Evolutionary conservation across 106 monocot genomes (phyloP).

Genomic region (Apostasia shenzhenica): DNA sequence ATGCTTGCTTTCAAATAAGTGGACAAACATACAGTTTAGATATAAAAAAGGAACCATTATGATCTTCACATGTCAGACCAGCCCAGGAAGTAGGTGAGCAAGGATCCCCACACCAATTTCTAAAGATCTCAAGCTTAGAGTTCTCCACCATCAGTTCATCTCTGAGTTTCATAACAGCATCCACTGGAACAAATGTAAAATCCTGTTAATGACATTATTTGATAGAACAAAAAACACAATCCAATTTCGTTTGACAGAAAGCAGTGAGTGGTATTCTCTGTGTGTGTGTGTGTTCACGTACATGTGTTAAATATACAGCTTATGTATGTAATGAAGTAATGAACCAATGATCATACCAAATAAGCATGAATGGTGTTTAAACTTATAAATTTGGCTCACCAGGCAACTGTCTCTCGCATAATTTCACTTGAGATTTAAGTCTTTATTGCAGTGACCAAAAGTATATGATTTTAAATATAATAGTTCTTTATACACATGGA

Average conservation of each 20-base stretch:
- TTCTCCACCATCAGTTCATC: constrained; percentile 20
- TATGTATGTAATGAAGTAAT: no score
- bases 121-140: constrained; percentile 16
- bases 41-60: constrained; percentile 18
- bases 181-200: constrained; percentile 11
- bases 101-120: constrained; percentile 33
- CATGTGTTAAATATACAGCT: no score
- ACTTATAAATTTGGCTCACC: no score
- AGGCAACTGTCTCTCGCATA: no score
- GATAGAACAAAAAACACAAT: not conserved
- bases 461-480: no score
- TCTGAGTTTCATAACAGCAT: constrained; percentile 19
- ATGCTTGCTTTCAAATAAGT: not conserved
- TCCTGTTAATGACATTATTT: not conserved
- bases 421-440: no score
- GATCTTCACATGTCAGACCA: constrained; percentile 21
- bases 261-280: no score
- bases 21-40: constrained; percentile 28
- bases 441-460: no score
- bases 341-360: no score
- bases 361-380: no score
- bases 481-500: no score
- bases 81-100: constrained; percentile 31
- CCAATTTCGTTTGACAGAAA: not conserved
- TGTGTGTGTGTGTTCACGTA: no score